A percentile compares a stretch with the other conserved stretches of the same genome.
Conservation (phyloP, 495 filamentous ascomycete species). For the Hypoxylon crocopeplum region DNA sequence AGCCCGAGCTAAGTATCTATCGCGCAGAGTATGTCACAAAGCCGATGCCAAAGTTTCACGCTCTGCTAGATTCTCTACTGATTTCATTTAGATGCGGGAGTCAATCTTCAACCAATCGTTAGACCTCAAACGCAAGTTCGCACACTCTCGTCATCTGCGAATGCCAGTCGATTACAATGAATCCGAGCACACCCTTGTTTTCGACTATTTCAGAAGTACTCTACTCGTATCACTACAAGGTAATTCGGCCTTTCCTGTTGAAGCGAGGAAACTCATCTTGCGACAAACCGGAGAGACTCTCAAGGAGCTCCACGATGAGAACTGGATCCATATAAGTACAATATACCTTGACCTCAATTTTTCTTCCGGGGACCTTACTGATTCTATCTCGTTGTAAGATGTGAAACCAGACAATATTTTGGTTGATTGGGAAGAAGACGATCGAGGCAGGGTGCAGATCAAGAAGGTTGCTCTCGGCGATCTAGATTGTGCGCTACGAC, state of each 20-base stretch:
- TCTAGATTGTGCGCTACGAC: constrained; percentile 45
- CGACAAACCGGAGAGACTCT: constrained; percentile 40
- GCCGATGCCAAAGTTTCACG: constrained; percentile 16
- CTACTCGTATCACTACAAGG: constrained; percentile 38
- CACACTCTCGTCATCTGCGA: constrained; percentile 40
- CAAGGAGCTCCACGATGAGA: constrained; percentile 41
- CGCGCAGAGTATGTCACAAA: constrained; percentile 40
- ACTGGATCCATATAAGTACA: constrained; percentile 42
- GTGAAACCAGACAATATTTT: constrained; percentile 48
- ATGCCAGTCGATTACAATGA: constrained; percentile 40
- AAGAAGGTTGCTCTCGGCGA: constrained; percentile 42
- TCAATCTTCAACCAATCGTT: constrained; percentile 36
- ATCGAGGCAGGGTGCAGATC: constrained; percentile 38
- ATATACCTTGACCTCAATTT: constrained; percentile 16
- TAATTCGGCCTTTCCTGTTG: constrained; percentile 30
- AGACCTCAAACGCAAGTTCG: constrained; percentile 38
- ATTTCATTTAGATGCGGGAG: constrained; percentile 34
- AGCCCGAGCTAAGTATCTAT: constrained; percentile 38
- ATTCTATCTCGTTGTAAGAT: constrained; percentile 38
- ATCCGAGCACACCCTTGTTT: constrained; percentile 38
- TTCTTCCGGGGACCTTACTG: constrained; percentile 25
- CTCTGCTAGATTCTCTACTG: no score
- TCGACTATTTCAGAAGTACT: constrained; percentile 39
- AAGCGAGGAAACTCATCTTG: constrained; percentile 38
- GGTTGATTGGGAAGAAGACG: constrained; percentile 42